Base-by-base conservation (phyloP, 2,329 filamentous ascomycete species). In the Penicillium aurantiogriseum region DNA sequence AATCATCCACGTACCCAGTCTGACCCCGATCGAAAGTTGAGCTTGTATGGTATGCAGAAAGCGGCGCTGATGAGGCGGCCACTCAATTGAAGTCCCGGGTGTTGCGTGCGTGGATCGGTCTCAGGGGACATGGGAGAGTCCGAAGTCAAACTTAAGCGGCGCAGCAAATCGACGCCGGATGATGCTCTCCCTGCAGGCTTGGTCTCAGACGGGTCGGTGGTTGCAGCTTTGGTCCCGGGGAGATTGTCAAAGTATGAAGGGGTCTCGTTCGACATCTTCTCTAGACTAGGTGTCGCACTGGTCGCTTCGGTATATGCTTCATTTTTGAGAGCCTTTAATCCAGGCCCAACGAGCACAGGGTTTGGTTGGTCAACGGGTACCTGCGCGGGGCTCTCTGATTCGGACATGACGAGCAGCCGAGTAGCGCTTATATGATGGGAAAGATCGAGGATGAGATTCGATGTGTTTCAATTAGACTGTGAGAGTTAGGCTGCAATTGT, bases 11-110 rank as follows among this genome's bases (percentile, higher is more conserved):
- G 61, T 75, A 83, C 81, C 85, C 85, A 88, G 60, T 84, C 80
- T 23, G 78, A 77, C 17, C 80, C 79, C 23, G 78, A 71, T 35
- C 78, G 76, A 63, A 81, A 82, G 25, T 77, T 76, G 40, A 87
- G 72, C 62, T 81, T 83, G 74, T 86, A 86, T 2, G 86, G 86
- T 25, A 88, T 81, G 62, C 82, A 84, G 63, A 86, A 86, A 13
- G 83, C 81, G 23, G 83, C 85, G 63, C 84, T 87, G 69, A 88
- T 87, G 61, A 88, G 77, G 57, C 82, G 80, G 19, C 85, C 85
- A 57, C 81, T 86, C 49, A 88, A 76, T 43, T 81, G 79, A 29
- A 88, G 74, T 15, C 77, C 79, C 7, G 84, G 82, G 66, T 87
- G 80, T 35, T 83, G 80, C 47, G 78, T 75, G 48, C 79, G 77